Evolutionary conservation across 768 basidiomycete genomes (phyloP).

Genomic region (Boletus rubropictus): DNA sequence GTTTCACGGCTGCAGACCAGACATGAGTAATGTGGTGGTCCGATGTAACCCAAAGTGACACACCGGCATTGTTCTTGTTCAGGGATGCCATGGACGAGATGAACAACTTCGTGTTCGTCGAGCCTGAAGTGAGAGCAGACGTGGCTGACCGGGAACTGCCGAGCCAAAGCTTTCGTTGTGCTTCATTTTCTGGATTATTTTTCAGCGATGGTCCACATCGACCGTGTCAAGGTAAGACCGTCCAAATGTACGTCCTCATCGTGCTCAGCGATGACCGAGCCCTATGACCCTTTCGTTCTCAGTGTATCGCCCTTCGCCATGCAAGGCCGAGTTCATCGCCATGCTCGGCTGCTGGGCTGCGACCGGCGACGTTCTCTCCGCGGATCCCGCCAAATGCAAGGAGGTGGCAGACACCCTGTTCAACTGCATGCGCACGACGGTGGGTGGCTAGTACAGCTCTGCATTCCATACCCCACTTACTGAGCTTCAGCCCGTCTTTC

Average conservation of each 20-base stretch:
- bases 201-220: constrained; percentile 57
- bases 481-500: constrained; percentile 52
- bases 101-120: background rate
- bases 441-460: constrained; percentile 35
- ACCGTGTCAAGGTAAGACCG: constrained; percentile 75
- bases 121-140: background rate
- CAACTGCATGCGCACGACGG: constrained; percentile 82
- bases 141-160: constrained; percentile 17
- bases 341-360: constrained; percentile 91
- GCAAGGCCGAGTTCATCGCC: constrained; percentile 51
- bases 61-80: constrained; percentile 90
- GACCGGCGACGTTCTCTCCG: constrained; percentile 53
- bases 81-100: constrained; percentile 40
- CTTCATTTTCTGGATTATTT: background rate
- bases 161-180: background rate
- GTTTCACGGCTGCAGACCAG: constrained; percentile 68
- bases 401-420: constrained; percentile 57
- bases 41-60: constrained; percentile 14
- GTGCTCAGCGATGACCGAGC: background rate
- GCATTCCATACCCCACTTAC: constrained; percentile 1
- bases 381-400: constrained; percentile 44
- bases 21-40: background rate
- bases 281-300: background rate
- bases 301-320: constrained; percentile 15
- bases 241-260: constrained; percentile 51